Percentiles rank a stretch among this genome's conserved stretches.
Conservation (phyloP, 2,329 filamentous ascomycete genomes). For the Aureobasidium zeae region DNA sequence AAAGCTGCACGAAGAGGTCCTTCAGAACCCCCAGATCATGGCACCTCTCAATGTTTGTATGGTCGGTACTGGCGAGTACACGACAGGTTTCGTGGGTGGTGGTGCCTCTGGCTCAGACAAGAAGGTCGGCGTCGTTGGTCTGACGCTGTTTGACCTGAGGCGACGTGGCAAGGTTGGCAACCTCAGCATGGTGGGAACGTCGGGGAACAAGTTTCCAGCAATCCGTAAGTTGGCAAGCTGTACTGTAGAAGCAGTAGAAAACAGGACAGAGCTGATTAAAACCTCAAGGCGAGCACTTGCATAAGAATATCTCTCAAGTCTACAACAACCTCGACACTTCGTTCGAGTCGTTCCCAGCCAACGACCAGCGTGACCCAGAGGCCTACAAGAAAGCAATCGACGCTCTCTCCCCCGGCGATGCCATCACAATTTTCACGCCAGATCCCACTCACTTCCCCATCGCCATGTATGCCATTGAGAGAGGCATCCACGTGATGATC, state of each 20-base stretch:
- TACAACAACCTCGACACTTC: conserved; percentile 86
- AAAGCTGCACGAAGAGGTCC: no score
- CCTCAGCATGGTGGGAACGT: conserved; percentile 82
- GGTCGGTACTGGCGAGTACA: conserved; percentile 91
- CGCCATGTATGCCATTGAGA: conserved; percentile 82
- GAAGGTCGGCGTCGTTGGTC: conserved; percentile 86
- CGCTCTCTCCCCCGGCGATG: conserved; percentile 67
- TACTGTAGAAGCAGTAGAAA: not conserved
- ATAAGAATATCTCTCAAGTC: conserved; percentile 76
- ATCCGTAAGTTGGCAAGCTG: conserved; percentile 55
- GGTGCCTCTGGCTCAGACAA: conserved; percentile 83
- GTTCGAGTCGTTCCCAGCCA: conserved; percentile 71
- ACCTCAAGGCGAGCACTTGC: conserved; percentile 60
- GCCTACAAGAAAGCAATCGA: conserved; percentile 87
- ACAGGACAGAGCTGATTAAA: not conserved
- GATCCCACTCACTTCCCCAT: conserved; percentile 91
- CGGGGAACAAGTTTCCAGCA: conserved; percentile 80
- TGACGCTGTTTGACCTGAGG: conserved; percentile 82
- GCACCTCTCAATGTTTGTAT: conserved; percentile 42
- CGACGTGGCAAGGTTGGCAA: conserved; percentile 79
- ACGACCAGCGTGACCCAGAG: conserved; percentile 64
- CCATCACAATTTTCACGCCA: conserved; percentile 92
- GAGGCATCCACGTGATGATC: conserved; percentile 79
- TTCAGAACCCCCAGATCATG: conserved; percentile 35
- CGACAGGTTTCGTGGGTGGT: conserved; percentile 82